Evolutionary conservation across 441 rosid genomes (phyloP), one percentile per base, ranked within the genome.

Genomic region (Gossypium gossypioides): DNA sequence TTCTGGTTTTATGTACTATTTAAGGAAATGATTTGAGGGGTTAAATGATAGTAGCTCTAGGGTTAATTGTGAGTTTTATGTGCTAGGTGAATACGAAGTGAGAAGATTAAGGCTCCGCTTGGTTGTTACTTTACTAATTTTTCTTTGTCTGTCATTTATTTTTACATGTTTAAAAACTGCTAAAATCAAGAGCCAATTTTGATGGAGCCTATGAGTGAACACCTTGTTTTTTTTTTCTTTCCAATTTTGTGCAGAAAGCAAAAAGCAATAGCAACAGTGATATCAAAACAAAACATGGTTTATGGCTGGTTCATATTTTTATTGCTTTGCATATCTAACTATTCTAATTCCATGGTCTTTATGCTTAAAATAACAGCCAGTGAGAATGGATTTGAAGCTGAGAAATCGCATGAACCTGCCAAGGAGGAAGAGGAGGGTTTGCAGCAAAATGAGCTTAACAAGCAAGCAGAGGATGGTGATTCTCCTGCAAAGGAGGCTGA

Each of bases 351-450:
- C 29, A 10, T 29, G 59, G 22, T 18, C 18, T 9, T 29, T 69
- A 18, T 58, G 48, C n/a, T 52, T 67, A 9, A 25, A 46, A 60
- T 51, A 48, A 34, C 76, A 86, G 87, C 79, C 24, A 57, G 68
- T 74, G 86, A 58, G 32, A 90, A 82, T 79, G 89, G 88, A 27
- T 76, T 79, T n/a, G 72, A 72, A 50, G 74, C 51, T 12, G 84
- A 74, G 8, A 73, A 83, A 68, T 15, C 51, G 2, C 82, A 71
- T 37, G 82, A 73, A 72, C 56, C 60, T 8, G 64, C 29, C 15
- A 76, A 73, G 64, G 82, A 68, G 56, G 80, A 69, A 55, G 79
- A 69, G 59, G 65, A 58, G 66, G 56, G 65, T 2, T 69, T 15
- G 2, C 24, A 76, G 59, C 21, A 46, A 2, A 67, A 22, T 74